Evolutionary conservation across 257 asterid species (phyloP).

Genomic region (Ocimum tenuiflorum): DNA sequence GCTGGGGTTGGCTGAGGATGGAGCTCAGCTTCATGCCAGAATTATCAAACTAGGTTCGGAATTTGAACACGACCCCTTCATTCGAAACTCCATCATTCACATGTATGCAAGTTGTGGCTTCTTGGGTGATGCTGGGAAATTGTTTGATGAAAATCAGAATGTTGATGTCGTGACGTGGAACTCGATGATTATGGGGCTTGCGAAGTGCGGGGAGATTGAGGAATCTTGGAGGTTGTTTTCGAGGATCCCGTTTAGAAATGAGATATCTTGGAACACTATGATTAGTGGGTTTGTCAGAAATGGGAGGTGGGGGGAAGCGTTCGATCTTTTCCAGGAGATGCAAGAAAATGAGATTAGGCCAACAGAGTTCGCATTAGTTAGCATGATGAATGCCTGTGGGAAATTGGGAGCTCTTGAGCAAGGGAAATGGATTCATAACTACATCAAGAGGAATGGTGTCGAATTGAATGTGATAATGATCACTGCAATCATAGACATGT

Average conservation of each 20-base stretch:
- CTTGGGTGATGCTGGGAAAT: slow-evolving; percentile 38
- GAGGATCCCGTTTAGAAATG: slow-evolving; percentile 41
- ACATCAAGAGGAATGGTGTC: slow-evolving; percentile 30
- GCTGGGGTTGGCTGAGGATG: slow-evolving; percentile 43
- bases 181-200: slow-evolving; percentile 56
- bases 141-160: slow-evolving; percentile 42
- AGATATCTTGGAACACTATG: slow-evolving; percentile 66
- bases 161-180: slow-evolving; percentile 68
- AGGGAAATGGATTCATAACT: slow-evolving; percentile 64
- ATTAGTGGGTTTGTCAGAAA: slow-evolving; percentile 62
- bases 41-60: slow-evolving; percentile 49
- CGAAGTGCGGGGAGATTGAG: slow-evolving; percentile 50
- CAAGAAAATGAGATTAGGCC: slow-evolving; percentile 34
- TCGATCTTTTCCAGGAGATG: slow-evolving; percentile 45
- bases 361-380: slow-evolving; percentile 46
- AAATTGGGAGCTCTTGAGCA: slow-evolving; percentile 55
- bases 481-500: slow-evolving; percentile 66
- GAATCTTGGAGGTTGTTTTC: slow-evolving; percentile 54
- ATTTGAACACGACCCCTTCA: slow-evolving; percentile 47
- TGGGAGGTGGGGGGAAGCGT: slow-evolving; percentile 56
- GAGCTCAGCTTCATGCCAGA: slow-evolving; percentile 75
- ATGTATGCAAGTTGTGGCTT: slow-evolving; percentile 64
- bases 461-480: slow-evolving; percentile 39
- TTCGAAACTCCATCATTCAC: slow-evolving; percentile 48
- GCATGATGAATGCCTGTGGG: slow-evolving; percentile 62